Base-by-base conservation (phyloP, 208 protist species). In the Jaenimonas drosophilae region DNA sequence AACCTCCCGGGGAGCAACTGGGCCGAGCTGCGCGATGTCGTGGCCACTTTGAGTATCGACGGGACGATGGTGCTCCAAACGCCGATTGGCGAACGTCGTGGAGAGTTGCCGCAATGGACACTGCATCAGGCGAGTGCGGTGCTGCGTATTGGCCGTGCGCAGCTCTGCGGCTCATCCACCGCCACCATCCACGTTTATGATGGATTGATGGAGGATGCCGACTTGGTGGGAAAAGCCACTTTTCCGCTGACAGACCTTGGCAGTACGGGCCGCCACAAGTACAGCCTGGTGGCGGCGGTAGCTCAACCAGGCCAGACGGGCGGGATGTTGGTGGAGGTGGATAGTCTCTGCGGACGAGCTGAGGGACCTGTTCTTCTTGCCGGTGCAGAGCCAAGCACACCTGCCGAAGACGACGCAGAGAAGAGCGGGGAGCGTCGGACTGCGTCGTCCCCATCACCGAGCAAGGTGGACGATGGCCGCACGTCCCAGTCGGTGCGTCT, bases 141-240 rank as follows among this genome's bases (percentile, higher is more conserved):
- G 32, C 44, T 92, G 52, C 76, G 72, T 27, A 53, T 92, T 14
- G 40, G 50, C 28, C 49, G 54, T 2, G 50, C 50, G 9, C 54
- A 44, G 6, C 20, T n/a, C n/a, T n/a, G n/a, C n/a, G 42, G 19
- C 42, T 6, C 9, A 11, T 6, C 37, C n/a, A 20, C 28, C 5
- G 44, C 31, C 24, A 16, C 59, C 38, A 64, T 88, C 25, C 52
- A 52, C 31, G 71, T 93, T 3, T 93, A 73, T 61, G 77, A 88
- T 52, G 80, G 80, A 33, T 63, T 85, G 32, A 58, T 81, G 26
- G 75, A 88, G 36, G 65, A 82, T 33, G 71, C 64, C 32, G 80
- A 81, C 39, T 56, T 65, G n/a, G 60, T 93, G 25, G 79, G 85
- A 39, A 64, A 76, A 31, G 76, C 68, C 12, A 49, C 54, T 20